Evolutionary conservation across 2,329 filamentous ascomycete genomes (phyloP).

Genomic region (Coniochaeta sp.): DNA sequence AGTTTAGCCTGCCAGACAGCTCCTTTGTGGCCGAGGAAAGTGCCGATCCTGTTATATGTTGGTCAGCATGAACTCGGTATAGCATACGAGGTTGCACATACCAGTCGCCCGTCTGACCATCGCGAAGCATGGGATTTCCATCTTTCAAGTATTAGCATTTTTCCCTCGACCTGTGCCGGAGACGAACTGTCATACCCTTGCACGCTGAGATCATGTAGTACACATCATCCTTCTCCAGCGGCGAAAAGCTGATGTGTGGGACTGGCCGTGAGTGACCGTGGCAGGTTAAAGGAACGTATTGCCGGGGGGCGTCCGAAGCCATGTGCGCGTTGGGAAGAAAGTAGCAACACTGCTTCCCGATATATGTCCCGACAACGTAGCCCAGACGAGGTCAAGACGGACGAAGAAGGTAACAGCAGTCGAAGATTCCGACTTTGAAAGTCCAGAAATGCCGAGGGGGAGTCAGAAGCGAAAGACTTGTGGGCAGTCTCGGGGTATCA

Average conservation of each 20-base stretch:
- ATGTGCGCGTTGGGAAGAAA: slow-evolving; percentile 10
- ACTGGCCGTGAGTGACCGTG: slow-evolving; percentile 91
- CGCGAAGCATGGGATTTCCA: slow-evolving; percentile 96
- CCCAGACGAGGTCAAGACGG: not conserved
- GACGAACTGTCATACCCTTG: slow-evolving; percentile 53
- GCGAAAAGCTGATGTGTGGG: slow-evolving; percentile 84
- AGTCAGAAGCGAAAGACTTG: not conserved
- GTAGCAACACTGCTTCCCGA: not conserved
- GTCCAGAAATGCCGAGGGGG: not conserved
- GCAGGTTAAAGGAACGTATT: slow-evolving; percentile 83
- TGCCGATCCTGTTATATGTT: slow-evolving; percentile 84
- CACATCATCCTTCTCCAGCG: slow-evolving; percentile 70
- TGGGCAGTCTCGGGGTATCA: not conserved
- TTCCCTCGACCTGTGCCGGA: not conserved
- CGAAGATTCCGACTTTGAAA: not conserved
- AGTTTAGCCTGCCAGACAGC: slow-evolving; percentile 95
- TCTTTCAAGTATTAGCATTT: slow-evolving; percentile 44
- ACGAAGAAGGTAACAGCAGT: not conserved
- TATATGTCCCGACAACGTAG: not conserved
- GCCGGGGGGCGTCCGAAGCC: slow-evolving; percentile 28
- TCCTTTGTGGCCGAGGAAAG: slow-evolving; percentile 96
- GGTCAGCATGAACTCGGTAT: slow-evolving; percentile 6
- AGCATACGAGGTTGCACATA: slow-evolving; percentile 26
- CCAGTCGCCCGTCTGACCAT: slow-evolving; percentile 94
- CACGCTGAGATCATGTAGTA: slow-evolving; percentile 93